Evolutionary conservation across 768 basidiomycete species (phyloP).

Genomic region (Exidia glandulosa): DNA sequence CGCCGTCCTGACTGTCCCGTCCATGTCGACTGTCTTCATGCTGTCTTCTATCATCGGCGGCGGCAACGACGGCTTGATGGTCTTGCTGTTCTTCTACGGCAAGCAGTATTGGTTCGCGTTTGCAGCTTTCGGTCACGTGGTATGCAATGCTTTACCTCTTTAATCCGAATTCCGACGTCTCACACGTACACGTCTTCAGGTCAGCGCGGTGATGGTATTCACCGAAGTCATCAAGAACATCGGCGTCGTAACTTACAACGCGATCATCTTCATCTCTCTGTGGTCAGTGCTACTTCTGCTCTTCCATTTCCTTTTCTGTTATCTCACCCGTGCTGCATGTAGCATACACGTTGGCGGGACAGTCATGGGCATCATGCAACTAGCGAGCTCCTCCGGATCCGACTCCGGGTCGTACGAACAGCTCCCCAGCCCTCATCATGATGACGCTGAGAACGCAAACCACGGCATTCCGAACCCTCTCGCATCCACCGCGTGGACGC

Average conservation of each 20-base stretch:
- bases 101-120: not conserved
- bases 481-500: not conserved
- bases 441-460: too few species aligned
- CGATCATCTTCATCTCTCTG: not conserved
- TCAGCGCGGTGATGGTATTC: not conserved
- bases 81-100: not conserved
- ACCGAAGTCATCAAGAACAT: not conserved
- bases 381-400: not conserved
- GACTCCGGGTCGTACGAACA: too few species aligned
- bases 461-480: not conserved
- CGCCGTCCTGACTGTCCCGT: not conserved
- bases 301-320: too few species aligned
- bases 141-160: too few species aligned
- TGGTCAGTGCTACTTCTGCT: too few species aligned
- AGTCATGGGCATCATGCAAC: not conserved
- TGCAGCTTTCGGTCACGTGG: not conserved
- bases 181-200: too few species aligned
- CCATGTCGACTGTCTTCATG: not conserved
- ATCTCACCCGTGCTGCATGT: too few species aligned
- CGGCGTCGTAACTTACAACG: not conserved
- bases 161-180: too few species aligned
- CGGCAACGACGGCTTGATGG: not conserved
- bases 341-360: not conserved
- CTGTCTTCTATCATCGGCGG: not conserved
- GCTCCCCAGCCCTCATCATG: too few species aligned